phyloP scores from a whole-genome alignment of 192 early-diverging fungal species.

The Spizellomyces sp. region DNA sequence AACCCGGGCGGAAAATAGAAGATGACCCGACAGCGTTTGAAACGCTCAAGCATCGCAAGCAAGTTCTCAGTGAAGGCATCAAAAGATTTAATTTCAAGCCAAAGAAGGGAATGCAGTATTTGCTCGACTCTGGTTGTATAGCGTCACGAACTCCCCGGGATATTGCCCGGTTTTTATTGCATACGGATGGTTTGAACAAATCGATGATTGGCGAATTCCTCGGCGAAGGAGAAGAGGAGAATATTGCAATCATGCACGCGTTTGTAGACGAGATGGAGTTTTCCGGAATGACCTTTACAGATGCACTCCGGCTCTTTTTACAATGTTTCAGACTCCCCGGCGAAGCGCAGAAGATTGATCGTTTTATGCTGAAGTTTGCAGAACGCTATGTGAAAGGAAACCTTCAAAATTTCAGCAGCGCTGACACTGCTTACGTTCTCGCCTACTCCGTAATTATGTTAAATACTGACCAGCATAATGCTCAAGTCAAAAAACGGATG shows the following conservation, averaged over 20 bases:
- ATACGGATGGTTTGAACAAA: slow-evolving; percentile 84
- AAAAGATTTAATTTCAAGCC: slow-evolving; percentile 87
- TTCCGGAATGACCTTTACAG: slow-evolving; percentile 67
- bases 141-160: slow-evolving; percentile 65
- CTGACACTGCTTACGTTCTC: slow-evolving; percentile 91
- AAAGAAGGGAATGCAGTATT: slow-evolving; percentile 80
- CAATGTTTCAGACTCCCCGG: slow-evolving; percentile 91
- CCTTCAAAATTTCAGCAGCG: slow-evolving; percentile 79
- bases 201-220: slow-evolving; percentile 89
- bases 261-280: slow-evolving; percentile 94
- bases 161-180: slow-evolving; percentile 74
- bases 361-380: slow-evolving; percentile 98
- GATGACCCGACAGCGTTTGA: slow-evolving; percentile 90
- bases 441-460: slow-evolving; percentile 93
- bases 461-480: slow-evolving; percentile 90
- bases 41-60: slow-evolving; percentile 82
- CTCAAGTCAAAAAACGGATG: slow-evolving; percentile 86
- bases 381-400: slow-evolving; percentile 88
- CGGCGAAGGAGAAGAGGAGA: slow-evolving; percentile 89
- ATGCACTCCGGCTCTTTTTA: slow-evolving; percentile 80
- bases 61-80: slow-evolving; percentile 75
- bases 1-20: slow-evolving; percentile 12
- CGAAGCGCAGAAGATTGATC: slow-evolving; percentile 94
- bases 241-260: slow-evolving; percentile 95
- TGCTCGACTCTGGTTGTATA: slow-evolving; percentile 71